phyloP scores from a whole-genome alignment of 2,329 filamentous ascomycete genomes.

The Pseudogymnoascus sp. region DNA sequence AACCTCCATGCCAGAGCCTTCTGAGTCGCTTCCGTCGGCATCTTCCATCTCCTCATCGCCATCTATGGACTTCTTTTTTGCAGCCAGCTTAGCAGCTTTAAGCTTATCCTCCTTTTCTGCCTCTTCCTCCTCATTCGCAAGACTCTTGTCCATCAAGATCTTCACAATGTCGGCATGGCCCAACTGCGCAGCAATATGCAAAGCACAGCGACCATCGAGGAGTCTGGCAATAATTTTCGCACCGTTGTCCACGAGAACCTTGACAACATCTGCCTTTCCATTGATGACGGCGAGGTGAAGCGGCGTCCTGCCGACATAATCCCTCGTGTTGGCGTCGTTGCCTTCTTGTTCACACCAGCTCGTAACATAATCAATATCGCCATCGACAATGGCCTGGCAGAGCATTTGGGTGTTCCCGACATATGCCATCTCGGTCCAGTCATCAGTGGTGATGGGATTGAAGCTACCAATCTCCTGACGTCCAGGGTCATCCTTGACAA shows the following conservation, averaged over 20 bases:
- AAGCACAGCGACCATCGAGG: constrained; percentile 70
- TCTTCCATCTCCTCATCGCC: constrained; percentile 25
- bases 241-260: constrained; percentile 61
- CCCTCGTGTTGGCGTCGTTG: constrained; percentile 63
- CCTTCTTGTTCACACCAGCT: constrained; percentile 62
- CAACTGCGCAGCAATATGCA: constrained; percentile 71
- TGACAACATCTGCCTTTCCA: constrained; percentile 62
- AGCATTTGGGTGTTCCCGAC: constrained; percentile 69
- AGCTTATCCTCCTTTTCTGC: constrained; percentile 46
- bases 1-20: constrained; percentile 24
- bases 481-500: constrained; percentile 74
- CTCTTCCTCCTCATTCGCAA: constrained; percentile 62
- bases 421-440: constrained; percentile 91
- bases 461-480: constrained; percentile 66
- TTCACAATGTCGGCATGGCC: constrained; percentile 63
- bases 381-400: constrained; percentile 73
- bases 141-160: constrained; percentile 65
- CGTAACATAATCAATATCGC: constrained; percentile 60
- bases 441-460: constrained; percentile 70
- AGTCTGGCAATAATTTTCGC: constrained; percentile 66
- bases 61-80: constrained; percentile 15
- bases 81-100: constrained; percentile 22
- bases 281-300: constrained; percentile 66
- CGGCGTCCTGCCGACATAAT: constrained; percentile 71
- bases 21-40: constrained; percentile 32